phyloP scores from a whole-genome alignment of 352 stramenopile genomes.

The Blastocystis sp. region DNA sequence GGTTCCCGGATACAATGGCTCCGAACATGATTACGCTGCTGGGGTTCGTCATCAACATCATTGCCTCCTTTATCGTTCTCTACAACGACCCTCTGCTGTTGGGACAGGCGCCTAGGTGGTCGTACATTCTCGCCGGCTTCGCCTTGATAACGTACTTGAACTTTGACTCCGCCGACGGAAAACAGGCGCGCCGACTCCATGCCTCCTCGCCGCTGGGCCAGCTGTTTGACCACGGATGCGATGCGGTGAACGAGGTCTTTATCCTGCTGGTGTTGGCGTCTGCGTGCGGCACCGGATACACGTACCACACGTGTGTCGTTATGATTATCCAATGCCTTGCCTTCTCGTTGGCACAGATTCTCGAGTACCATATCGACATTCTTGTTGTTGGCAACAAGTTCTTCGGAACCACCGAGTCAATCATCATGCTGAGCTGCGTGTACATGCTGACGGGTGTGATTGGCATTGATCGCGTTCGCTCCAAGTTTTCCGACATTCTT shows the following conservation, averaged over 20 bases:
- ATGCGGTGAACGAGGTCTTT: constrained; percentile 72
- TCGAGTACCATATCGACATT: constrained; percentile 65
- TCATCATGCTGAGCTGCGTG: constrained; percentile 30
- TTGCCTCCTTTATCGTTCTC: constrained; percentile 33
- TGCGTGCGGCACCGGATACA: constrained; percentile 37
- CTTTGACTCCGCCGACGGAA: constrained; percentile 97
- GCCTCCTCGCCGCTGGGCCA: constrained; percentile 92
- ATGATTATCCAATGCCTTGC: constrained; percentile 67
- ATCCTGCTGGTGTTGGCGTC: constrained; percentile 53
- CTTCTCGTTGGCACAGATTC: constrained; percentile 52
- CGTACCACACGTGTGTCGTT: constrained; percentile 6
- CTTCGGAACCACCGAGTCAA: constrained; percentile 64
- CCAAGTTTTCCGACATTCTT: background rate
- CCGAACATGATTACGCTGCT: constrained; percentile 73
- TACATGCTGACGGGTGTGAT: constrained; percentile 31
- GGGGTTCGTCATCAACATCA: constrained; percentile 47
- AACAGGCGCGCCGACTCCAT: constrained; percentile 92
- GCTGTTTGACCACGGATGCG: constrained; percentile 93
- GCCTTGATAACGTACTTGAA: constrained; percentile 88
- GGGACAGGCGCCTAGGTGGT: constrained; percentile 37
- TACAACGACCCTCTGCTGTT: constrained; percentile 48
- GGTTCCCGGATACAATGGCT: constrained; percentile 61
- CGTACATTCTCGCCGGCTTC: constrained; percentile 49
- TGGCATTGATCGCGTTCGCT: background rate
- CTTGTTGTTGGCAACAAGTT: constrained; percentile 57